Evolutionary conservation across 2,329 filamentous ascomycete species (phyloP).

Genomic region (Lizonia empirigonia): DNA sequence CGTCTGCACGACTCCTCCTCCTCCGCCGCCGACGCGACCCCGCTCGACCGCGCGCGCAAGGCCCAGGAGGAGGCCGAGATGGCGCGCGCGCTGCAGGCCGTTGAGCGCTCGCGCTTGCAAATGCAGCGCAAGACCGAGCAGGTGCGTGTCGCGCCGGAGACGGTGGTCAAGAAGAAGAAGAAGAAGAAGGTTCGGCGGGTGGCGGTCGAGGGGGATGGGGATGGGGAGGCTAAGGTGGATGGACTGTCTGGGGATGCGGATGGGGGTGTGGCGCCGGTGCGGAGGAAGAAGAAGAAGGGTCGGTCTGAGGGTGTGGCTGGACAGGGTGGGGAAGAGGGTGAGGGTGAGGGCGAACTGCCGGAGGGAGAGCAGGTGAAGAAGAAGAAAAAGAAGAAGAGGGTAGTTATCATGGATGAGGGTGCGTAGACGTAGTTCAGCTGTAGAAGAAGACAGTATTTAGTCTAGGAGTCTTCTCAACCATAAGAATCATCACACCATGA

Average conservation of each 20-base stretch:
- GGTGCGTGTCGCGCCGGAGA: conserved; percentile 71
- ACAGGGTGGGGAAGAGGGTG: conserved; percentile 23
- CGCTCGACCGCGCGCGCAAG: conserved; percentile 67
- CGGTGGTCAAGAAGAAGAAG: conserved; percentile 67
- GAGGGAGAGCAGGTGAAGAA: conserved; percentile 49
- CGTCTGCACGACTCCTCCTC: conserved; percentile 65
- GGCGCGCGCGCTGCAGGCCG: conserved; percentile 83
- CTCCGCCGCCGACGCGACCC: conserved; percentile 29
- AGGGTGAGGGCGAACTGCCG: conserved; percentile 19
- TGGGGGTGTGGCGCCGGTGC: conserved; percentile 25
- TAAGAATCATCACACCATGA: background rate
- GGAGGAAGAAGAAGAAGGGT: conserved; percentile 54
- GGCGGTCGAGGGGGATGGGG: conserved; percentile 61
- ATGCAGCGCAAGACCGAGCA: conserved; percentile 85
- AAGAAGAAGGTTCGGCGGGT: conserved; percentile 55
- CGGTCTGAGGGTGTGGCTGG: conserved; percentile 35
- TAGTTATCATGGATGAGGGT: conserved; percentile 41
- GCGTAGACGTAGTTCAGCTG: too few relatives aligned
- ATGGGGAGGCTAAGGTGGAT: conserved; percentile 51
- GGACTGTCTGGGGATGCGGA: conserved; percentile 19
- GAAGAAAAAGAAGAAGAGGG: conserved; percentile 50
- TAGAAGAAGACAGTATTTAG: too few relatives aligned
- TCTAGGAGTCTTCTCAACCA: too few relatives aligned
- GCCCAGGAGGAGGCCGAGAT: conserved; percentile 85
- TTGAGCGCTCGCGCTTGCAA: conserved; percentile 83